These are phyloP conservation scores for Trametes gibbosa DNA, from an alignment of 768 basidiomycete genomes.

Conservation along the genomic window DNA sequence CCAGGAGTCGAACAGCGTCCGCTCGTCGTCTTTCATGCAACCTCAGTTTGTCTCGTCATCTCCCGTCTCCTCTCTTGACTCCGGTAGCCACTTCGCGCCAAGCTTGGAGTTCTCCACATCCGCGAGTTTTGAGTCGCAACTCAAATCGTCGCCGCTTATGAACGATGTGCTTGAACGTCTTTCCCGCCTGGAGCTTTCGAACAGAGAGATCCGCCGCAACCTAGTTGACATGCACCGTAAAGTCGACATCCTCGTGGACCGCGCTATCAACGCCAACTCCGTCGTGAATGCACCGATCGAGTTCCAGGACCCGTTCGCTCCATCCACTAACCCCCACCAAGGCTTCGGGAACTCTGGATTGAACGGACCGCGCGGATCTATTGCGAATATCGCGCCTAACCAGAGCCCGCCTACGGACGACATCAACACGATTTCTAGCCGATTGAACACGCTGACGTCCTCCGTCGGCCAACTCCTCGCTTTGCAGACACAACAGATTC, in stretches of 20 bases:
- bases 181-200: constrained; percentile 63
- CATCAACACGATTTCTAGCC: constrained; percentile 71
- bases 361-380: constrained; percentile 56
- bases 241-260: constrained; percentile 72
- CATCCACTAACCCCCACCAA: constrained; percentile 30
- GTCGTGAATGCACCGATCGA: constrained; percentile 45
- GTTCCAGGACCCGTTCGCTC: constrained; percentile 80
- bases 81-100: constrained; percentile 60
- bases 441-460: constrained; percentile 74
- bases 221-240: constrained; percentile 74
- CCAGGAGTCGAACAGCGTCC: constrained; percentile 31
- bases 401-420: constrained; percentile 68
- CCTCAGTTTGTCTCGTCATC: constrained; percentile 61
- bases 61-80: constrained; percentile 76
- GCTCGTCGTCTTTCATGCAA: constrained; percentile 44
- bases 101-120: constrained; percentile 40
- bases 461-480: constrained; percentile 85
- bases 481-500: constrained; percentile 72
- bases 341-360: constrained; percentile 18
- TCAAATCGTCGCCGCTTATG: constrained; percentile 73
- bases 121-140: constrained; percentile 64
- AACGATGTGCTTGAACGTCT: constrained; percentile 76
- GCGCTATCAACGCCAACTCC: constrained; percentile 37
- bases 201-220: constrained; percentile 71
- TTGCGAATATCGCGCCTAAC: constrained; percentile 68